phyloP scores from a whole-genome alignment of 495 filamentous ascomycete species.

The Hypoxylon rickii region DNA sequence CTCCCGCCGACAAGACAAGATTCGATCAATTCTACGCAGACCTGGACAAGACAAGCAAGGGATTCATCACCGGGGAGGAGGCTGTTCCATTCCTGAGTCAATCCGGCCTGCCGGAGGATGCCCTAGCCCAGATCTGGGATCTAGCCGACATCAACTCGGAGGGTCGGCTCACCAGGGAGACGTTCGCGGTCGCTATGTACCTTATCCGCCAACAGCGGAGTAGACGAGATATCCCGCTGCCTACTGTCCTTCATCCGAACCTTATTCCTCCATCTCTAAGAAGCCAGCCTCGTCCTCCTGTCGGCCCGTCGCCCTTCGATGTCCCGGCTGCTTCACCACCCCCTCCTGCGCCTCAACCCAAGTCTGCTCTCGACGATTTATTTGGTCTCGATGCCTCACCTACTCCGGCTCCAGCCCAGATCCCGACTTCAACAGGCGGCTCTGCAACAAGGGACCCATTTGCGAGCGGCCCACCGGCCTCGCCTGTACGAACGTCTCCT shows the following conservation, averaged over 20 bases:
- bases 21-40: conserved; percentile 85
- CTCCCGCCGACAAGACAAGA: conserved; percentile 76
- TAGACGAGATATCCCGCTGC: conserved; percentile 68
- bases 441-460: conserved; percentile 66
- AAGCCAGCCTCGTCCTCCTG: conserved; percentile 58
- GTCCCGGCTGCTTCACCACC: conserved; percentile 50
- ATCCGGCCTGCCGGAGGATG: conserved; percentile 86
- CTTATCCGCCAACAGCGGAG: conserved; percentile 85
- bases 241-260: conserved; percentile 73
- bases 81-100: conserved; percentile 95
- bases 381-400: conserved; percentile 81
- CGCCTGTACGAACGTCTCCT: conserved; percentile 54
- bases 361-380: conserved; percentile 86
- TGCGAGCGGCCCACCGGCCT: conserved; percentile 54
- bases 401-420: conserved; percentile 59
- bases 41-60: conserved; percentile 76
- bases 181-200: conserved; percentile 98
- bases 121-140: conserved; percentile 96
- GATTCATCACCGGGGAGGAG: conserved; percentile 88
- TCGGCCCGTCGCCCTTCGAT: conserved; percentile 51
- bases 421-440: conserved; percentile 72
- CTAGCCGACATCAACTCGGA: conserved; percentile 91
- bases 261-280: conserved; percentile 91
- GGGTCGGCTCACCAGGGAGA: conserved; percentile 81
- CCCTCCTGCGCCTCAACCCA: conserved; percentile 59